Percentiles rank a stretch among this genome's conserved stretches.
These are phyloP conservation scores for Syzygium jambos DNA, from an alignment of 345 rosid species.

Conservation along the genomic window DNA sequence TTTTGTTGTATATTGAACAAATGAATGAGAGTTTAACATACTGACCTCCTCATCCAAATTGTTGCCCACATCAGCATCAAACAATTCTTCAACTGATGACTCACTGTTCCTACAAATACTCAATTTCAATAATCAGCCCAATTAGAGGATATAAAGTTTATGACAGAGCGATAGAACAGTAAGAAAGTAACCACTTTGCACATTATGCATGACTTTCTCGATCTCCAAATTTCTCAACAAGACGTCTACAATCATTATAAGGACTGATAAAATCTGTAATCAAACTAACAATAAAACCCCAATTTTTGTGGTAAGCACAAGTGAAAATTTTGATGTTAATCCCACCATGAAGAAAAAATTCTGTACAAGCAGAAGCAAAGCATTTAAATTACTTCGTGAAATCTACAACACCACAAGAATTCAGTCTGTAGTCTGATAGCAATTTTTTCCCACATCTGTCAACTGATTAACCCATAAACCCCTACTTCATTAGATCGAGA, in stretches of 20 bases:
- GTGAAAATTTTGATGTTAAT: background rate
- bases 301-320: background rate
- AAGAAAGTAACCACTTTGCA: background rate
- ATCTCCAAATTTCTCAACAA: background rate
- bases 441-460: background rate
- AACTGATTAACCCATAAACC: background rate
- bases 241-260: background rate
- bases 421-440: background rate
- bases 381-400: background rate
- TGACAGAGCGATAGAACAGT: background rate
- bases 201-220: background rate
- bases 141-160: background rate
- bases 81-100: slow-evolving; percentile 9
- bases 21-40: background rate
- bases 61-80: slow-evolving; percentile 19
- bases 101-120: slow-evolving; percentile 19
- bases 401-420: background rate
- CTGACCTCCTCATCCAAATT: slow-evolving; percentile 46
- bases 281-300: background rate
- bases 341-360: background rate
- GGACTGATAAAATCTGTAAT: background rate
- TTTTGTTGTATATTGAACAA: background rate
- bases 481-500: background rate
- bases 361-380: background rate
- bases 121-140: background rate